A percentile compares a stretch with the other conserved stretches of the same genome.
Conservation (phyloP, 2,329 filamentous ascomycete genomes). For the Pestalotiopsis sp. region DNA sequence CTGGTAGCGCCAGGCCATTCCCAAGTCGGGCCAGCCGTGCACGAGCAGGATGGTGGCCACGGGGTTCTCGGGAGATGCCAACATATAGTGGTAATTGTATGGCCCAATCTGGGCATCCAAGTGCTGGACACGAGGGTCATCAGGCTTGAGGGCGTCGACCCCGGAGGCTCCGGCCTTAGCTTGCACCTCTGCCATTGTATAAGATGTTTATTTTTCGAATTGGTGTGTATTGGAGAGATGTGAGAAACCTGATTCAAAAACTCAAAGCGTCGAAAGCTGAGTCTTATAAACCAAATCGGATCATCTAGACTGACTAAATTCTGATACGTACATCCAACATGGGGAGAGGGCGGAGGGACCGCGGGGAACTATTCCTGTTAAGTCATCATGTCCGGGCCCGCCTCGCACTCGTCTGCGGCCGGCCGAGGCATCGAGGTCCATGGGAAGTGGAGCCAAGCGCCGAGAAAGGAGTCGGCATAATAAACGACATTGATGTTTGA, state of each 20-base stretch:
- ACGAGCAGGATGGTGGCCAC: slow-evolving; percentile 52
- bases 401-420: background rate
- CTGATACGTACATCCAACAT: background rate
- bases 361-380: background rate
- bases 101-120: slow-evolving; percentile 67
- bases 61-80: slow-evolving; percentile 52
- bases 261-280: background rate
- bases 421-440: background rate
- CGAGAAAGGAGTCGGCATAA: background rate
- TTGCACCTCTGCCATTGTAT: background rate
- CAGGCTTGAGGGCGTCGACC: slow-evolving; percentile 65
- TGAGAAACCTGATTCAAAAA: background rate
- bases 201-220: background rate
- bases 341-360: background rate
- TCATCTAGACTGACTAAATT: background rate
- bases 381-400: background rate
- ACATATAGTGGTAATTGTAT: slow-evolving; percentile 69
- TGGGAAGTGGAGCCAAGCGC: background rate
- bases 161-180: slow-evolving; percentile 41
- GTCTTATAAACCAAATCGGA: background rate
- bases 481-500: background rate
- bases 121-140: slow-evolving; percentile 69
- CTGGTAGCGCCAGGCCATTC: slow-evolving; percentile 87
- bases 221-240: background rate
- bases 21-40: slow-evolving; percentile 67